These are phyloP conservation scores for Hypomontagnella monticulosa DNA, from an alignment of 495 filamentous ascomycete genomes.

Conservation along the genomic window DNA sequence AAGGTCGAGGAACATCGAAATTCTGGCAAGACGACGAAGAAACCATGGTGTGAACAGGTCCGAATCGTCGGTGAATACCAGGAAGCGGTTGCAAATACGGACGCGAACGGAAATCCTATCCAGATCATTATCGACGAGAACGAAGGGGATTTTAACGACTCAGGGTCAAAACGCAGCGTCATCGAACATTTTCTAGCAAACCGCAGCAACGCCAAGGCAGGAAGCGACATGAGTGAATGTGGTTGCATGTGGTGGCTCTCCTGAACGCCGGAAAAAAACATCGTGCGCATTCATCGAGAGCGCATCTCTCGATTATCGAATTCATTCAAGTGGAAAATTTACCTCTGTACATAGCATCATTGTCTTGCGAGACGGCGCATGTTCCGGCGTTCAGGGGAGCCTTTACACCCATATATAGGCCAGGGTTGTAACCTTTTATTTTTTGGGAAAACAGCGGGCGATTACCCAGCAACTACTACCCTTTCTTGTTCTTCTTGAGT, in stretches of 20 bases:
- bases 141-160: constrained; percentile 36
- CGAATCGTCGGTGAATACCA: constrained; percentile 63
- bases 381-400: constrained; percentile 37
- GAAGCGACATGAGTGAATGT: constrained; percentile 46
- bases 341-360: constrained; percentile 38
- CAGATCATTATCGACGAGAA: constrained; percentile 69
- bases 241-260: constrained; percentile 50
- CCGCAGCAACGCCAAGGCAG: constrained; percentile 11
- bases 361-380: constrained; percentile 33
- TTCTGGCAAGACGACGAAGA: constrained; percentile 44
- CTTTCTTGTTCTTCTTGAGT: background rate
- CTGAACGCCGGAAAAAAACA: constrained; percentile 24
- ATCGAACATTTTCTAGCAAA: constrained; percentile 9
- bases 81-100: constrained; percentile 51
- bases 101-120: constrained; percentile 54
- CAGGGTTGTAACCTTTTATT: constrained; percentile 10
- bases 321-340: constrained; percentile 25
- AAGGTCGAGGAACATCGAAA: constrained; percentile 84
- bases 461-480: background rate
- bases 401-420: constrained; percentile 4
- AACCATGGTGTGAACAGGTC: constrained; percentile 78
- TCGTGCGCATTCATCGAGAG: constrained; percentile 7
- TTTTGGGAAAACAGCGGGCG: constrained; percentile 11
- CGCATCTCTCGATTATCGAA: constrained; percentile 16
- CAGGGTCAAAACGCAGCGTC: constrained; percentile 10